Conservation (phyloP, 257 asterid species). For the Plantago ovata region DNA sequence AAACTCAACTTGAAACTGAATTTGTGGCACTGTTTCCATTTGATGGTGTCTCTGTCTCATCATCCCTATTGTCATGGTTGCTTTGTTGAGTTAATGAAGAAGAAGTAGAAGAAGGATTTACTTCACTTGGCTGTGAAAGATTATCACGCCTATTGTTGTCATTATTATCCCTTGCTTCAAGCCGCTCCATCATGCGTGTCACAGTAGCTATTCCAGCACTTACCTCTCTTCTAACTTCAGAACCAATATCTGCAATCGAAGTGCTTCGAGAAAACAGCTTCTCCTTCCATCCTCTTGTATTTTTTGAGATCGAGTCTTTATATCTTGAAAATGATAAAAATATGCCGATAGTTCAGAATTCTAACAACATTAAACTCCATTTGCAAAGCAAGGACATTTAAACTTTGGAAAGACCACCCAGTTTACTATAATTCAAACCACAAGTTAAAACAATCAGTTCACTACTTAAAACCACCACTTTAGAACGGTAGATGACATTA, state of each 20-base stretch:
- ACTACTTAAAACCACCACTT: no score
- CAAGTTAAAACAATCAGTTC: not conserved
- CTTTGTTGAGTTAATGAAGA: slow-evolving; percentile 38
- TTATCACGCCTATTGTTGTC: slow-evolving; percentile 34
- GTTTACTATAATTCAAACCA: not conserved
- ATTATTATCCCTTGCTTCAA: slow-evolving; percentile 57
- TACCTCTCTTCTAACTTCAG: slow-evolving; percentile 71
- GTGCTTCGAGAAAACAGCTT: slow-evolving; percentile 76
- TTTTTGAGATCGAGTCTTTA: slow-evolving; percentile 80
- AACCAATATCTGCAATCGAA: slow-evolving; percentile 72
- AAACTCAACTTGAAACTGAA: slow-evolving; percentile 35
- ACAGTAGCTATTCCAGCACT: slow-evolving; percentile 81
- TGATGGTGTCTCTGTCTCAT: slow-evolving; percentile 24
- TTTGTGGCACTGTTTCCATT: slow-evolving; percentile 39
- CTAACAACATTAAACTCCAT: not conserved
- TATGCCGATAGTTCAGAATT: slow-evolving; percentile 14
- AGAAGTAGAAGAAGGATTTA: slow-evolving; percentile 41
- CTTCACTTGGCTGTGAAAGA: slow-evolving; percentile 25
- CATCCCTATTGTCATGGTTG: slow-evolving; percentile 32
- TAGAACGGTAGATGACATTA: no score
- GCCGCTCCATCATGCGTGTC: slow-evolving; percentile 87
- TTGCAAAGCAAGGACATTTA: slow-evolving; percentile 1
- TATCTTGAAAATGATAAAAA: slow-evolving; percentile 46
- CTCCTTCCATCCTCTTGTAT: slow-evolving; percentile 86
- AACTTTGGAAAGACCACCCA: no score